Conservation (phyloP, 495 filamentous ascomycete genomes). For the Trypethelium eluteriae region DNA sequence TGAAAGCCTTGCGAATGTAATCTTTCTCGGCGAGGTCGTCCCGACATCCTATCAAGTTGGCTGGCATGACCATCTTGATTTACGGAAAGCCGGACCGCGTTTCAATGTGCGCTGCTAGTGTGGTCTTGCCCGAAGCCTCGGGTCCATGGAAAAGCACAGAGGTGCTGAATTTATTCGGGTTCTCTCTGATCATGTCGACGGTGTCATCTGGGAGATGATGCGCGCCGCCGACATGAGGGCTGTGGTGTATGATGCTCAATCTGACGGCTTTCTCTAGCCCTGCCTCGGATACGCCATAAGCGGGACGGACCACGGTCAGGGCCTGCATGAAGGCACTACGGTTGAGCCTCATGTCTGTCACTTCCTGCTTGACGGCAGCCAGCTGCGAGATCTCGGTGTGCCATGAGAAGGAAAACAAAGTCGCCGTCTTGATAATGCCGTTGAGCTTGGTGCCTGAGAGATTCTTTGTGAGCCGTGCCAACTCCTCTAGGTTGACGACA, state of each 20-base stretch:
- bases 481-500: constrained; percentile 73
- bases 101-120: constrained; percentile 80
- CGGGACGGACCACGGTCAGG: constrained; percentile 81
- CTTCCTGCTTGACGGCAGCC: constrained; percentile 73
- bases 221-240: too few relatives aligned
- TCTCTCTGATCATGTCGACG: constrained; percentile 70
- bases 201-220: constrained; percentile 51
- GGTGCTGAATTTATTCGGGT: constrained; percentile 70
- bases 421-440: constrained; percentile 84
- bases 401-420: constrained; percentile 86
- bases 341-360: constrained; percentile 80
- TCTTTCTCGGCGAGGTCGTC: constrained; percentile 38
- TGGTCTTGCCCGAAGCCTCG: constrained; percentile 77
- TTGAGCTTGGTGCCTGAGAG: constrained; percentile 93
- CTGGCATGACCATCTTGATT: constrained; percentile 82
- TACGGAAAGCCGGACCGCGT: constrained; percentile 85
- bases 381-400: constrained; percentile 87
- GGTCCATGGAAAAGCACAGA: constrained; percentile 79
- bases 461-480: constrained; percentile 86
- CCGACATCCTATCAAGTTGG: constrained; percentile 75
- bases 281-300: constrained; percentile 88
- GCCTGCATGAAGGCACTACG: constrained; percentile 78
- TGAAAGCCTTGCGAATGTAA: too few relatives aligned
- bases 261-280: constrained; percentile 69
- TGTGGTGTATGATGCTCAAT: constrained; percentile 64